These are phyloP conservation scores for Saksenaea oblongispora DNA, from an alignment of 371 early-diverging fungal species.

Conservation along the genomic window DNA sequence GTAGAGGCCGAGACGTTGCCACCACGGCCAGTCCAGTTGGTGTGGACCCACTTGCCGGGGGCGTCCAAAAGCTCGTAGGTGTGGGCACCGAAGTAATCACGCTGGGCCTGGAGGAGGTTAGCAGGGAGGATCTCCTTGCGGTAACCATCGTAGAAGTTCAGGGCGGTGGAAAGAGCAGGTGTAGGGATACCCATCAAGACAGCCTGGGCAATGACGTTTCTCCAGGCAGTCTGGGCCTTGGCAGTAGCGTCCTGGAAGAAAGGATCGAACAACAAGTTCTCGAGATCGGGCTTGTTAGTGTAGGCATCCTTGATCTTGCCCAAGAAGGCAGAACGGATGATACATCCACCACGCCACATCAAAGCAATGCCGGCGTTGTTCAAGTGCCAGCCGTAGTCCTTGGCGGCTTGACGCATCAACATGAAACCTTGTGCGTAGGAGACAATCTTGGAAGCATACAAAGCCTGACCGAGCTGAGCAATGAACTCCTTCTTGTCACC, in stretches of 20 bases:
- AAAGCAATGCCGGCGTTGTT: conserved; percentile 95
- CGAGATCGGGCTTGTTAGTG: conserved; percentile 81
- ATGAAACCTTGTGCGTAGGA: conserved; percentile 99
- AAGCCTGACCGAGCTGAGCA: conserved; percentile 88
- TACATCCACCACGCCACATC: conserved; percentile 99
- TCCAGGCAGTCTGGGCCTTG: conserved; percentile 85
- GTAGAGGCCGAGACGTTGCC: conserved; percentile 73
- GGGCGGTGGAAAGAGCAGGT: conserved; percentile 90
- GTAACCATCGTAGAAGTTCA: conserved; percentile 97
- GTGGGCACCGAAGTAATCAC: conserved; percentile 99
- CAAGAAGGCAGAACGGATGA: conserved; percentile 94
- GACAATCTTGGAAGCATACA: conserved; percentile 97
- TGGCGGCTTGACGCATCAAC: conserved; percentile 95
- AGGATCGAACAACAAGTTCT: conserved; percentile 89
- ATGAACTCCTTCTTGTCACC: conserved; percentile 88
- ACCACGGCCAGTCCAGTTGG: conserved; percentile 96
- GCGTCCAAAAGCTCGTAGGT: conserved; percentile 85
- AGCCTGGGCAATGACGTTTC: conserved; percentile 85
- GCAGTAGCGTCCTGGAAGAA: conserved; percentile 93
- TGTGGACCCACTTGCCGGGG: conserved; percentile 85
- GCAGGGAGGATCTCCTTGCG: conserved; percentile 89
- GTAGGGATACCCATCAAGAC: conserved; percentile 88
- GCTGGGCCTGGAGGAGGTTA: conserved; percentile 96
- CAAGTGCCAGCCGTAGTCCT: conserved; percentile 92
- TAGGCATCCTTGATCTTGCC: conserved; percentile 96